Evolutionary conservation across 2,329 filamentous ascomycete genomes (phyloP).

Genomic region (Sarocladium brachiariae): DNA sequence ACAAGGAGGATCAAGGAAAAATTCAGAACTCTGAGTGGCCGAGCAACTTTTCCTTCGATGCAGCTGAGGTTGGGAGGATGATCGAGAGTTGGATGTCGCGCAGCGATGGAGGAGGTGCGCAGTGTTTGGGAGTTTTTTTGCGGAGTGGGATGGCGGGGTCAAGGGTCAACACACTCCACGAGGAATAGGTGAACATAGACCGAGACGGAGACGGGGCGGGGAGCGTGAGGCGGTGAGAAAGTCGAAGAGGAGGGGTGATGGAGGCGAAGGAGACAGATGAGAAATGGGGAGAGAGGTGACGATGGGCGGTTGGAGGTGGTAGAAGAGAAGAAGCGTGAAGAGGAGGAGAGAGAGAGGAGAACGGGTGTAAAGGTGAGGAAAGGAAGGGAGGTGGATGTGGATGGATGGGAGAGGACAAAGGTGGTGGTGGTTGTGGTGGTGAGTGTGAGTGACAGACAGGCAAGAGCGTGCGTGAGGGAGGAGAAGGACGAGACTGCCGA

Average conservation of each 20-base stretch:
- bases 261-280: constrained; percentile 15
- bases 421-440: too few relatives aligned
- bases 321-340: constrained; percentile 19
- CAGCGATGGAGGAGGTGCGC: background rate
- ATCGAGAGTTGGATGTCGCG: background rate
- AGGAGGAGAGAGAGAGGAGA: constrained; percentile 18
- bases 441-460: constrained; percentile 13
- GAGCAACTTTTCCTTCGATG: constrained; percentile 6
- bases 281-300: constrained; percentile 13
- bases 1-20: constrained; percentile 1
- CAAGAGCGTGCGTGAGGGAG: constrained; percentile 13
- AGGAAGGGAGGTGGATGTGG: constrained; percentile 24
- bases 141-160: constrained; percentile 19
- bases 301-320: constrained; percentile 18
- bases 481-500: constrained; percentile 17
- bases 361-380: constrained; percentile 17
- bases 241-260: constrained; percentile 15
- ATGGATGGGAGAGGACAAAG: constrained; percentile 20
- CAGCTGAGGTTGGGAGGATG: constrained; percentile 13
- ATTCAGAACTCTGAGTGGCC: background rate
- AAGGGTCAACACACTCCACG: constrained; percentile 10
- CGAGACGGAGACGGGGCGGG: constrained; percentile 14
- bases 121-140: constrained; percentile 2
- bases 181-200: constrained; percentile 11
- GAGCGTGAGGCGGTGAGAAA: constrained; percentile 14